A percentile compares a stretch with the other conserved stretches of the same genome.
phyloP scores from a whole-genome alignment of 75 land plant genomes.

The Cunninghamia lanceolata region DNA sequence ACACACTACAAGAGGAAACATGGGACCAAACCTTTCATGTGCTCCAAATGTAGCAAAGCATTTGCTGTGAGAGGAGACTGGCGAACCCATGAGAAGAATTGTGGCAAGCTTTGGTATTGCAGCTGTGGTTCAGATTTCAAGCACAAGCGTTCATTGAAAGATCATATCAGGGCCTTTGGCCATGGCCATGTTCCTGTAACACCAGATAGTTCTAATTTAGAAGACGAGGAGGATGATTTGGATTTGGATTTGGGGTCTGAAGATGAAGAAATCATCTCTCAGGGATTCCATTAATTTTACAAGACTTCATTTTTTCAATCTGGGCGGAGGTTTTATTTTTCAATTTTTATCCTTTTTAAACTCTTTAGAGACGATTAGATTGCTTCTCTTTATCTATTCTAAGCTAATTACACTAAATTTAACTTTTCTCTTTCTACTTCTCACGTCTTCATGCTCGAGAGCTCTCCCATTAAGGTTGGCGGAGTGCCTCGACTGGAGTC shows the following conservation, averaged over 20 bases:
- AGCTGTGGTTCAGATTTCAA: conserved; percentile 64
- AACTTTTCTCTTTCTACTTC: too few species aligned
- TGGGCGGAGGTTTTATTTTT: too few species aligned
- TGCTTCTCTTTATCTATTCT: too few species aligned
- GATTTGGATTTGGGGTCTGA: conserved; percentile 13
- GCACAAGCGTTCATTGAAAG: conserved; percentile 57
- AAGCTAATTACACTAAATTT: too few species aligned
- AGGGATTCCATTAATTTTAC: not conserved
- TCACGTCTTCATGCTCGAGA: too few species aligned
- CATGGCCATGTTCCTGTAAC: conserved; percentile 29
- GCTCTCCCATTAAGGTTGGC: too few species aligned
- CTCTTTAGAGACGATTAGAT: too few species aligned
- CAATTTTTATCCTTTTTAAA: too few species aligned
- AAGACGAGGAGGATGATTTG: conserved; percentile 10
- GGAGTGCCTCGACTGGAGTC: not conserved
- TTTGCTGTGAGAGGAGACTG: conserved; percentile 61
- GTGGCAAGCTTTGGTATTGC: conserved; percentile 65
- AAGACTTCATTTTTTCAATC: not conserved
- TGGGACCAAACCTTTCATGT: conserved; percentile 47
- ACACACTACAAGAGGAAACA: conserved; percentile 67
- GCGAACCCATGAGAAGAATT: conserved; percentile 66
- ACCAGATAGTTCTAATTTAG: conserved; percentile 14
- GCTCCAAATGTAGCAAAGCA: conserved; percentile 47
- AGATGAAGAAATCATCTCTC: conserved; percentile 6
- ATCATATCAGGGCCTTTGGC: conserved; percentile 57